phyloP scores from a whole-genome alignment of 352 stramenopile species.

The Globisporangium spinosum region DNA sequence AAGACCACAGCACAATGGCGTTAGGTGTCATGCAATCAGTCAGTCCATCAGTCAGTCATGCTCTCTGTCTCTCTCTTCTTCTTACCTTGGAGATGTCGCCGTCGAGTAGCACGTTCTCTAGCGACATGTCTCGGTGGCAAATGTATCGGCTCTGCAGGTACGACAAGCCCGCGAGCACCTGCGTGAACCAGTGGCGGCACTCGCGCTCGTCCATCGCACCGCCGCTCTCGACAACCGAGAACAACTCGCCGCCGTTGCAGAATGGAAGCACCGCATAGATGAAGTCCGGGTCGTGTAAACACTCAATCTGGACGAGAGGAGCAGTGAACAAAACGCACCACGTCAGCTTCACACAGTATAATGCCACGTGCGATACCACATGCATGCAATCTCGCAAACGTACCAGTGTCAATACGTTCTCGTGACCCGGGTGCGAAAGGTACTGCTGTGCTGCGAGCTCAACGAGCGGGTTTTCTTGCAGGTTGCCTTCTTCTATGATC shows the following conservation, averaged over 20 bases:
- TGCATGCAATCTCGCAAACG: conserved; percentile 7
- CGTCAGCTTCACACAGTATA: neutral
- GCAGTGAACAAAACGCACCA: neutral
- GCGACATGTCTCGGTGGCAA: conserved; percentile 86
- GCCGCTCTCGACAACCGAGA: conserved; percentile 78
- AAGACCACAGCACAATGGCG: neutral
- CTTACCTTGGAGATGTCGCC: conserved; percentile 77
- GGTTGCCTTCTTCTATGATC: conserved; percentile 84
- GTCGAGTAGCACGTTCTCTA: conserved; percentile 85
- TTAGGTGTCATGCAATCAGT: conserved; percentile 1
- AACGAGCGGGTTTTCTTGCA: conserved; percentile 85
- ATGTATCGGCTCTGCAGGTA: conserved; percentile 84
- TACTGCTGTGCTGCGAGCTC: conserved; percentile 86
- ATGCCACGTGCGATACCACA: neutral
- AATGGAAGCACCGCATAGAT: conserved; percentile 85
- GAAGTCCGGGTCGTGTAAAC: conserved; percentile 77
- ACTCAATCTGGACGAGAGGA: conserved; percentile 55
- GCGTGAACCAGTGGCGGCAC: conserved; percentile 81
- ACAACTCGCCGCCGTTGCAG: conserved; percentile 82
- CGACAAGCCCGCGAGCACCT: conserved; percentile 73
- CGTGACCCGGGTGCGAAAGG: conserved; percentile 72
- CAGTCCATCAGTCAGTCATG: neutral
- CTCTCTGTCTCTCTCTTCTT: neutral
- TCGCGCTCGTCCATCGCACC: conserved; percentile 75
- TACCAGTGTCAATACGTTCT: conserved; percentile 82